phyloP scores from a whole-genome alignment of 129 eudicot genomes.

The Daucus carota region DNA sequence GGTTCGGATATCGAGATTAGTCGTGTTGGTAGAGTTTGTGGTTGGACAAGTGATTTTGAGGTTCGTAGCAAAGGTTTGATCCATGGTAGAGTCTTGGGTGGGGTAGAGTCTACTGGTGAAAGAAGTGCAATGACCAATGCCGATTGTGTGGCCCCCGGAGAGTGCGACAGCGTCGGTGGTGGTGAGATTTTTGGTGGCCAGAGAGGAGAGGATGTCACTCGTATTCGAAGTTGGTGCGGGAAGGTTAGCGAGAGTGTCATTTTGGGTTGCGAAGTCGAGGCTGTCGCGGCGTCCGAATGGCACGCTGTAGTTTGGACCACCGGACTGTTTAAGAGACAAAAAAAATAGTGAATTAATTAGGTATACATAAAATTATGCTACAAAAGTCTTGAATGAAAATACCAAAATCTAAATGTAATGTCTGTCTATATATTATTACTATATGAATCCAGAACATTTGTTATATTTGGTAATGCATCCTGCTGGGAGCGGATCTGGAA shows the following conservation, averaged over 20 bases:
- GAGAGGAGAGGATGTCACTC: slow-evolving; percentile 25
- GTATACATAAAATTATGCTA: background rate
- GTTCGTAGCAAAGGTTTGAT: slow-evolving; percentile 42
- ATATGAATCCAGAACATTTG: too few relatives aligned
- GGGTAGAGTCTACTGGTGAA: slow-evolving; percentile 52
- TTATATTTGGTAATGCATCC: too few relatives aligned
- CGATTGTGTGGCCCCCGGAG: slow-evolving; percentile 72
- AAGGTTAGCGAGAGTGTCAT: slow-evolving; percentile 47
- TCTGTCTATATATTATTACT: too few relatives aligned
- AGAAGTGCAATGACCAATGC: slow-evolving; percentile 47
- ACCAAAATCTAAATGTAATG: too few relatives aligned
- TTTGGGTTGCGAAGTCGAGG: slow-evolving; percentile 40
- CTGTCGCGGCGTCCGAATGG: slow-evolving; percentile 60
- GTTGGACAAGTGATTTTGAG: slow-evolving; percentile 39
- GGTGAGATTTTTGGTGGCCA: slow-evolving; percentile 29
- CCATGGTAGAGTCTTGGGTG: slow-evolving; percentile 47
- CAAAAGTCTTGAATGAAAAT: too few relatives aligned
- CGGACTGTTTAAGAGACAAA: slow-evolving; percentile 25
- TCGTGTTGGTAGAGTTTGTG: slow-evolving; percentile 29
- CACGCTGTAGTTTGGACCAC: slow-evolving; percentile 50
- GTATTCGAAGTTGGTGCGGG: slow-evolving; percentile 43
- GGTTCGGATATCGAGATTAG: slow-evolving; percentile 41
- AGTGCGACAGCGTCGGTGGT: slow-evolving; percentile 65
- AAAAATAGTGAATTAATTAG: background rate
- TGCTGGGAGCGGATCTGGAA: too few relatives aligned